Evolutionary conservation across 192 early-diverging fungal genomes (phyloP).

Genomic region (Coemansia sp.): DNA sequence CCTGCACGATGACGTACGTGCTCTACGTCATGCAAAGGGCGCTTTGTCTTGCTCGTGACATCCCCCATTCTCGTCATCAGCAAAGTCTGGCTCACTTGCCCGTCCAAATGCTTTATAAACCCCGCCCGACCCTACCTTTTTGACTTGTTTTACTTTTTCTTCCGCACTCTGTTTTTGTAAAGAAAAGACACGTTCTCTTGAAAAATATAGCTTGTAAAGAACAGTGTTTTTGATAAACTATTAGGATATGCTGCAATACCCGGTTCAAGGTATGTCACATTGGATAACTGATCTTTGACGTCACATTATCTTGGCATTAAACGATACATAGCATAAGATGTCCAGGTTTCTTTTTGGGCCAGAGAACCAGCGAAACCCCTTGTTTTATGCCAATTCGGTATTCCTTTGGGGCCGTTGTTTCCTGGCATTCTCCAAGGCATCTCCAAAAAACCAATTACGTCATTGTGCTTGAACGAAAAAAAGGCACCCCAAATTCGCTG

Average conservation of each 20-base stretch:
- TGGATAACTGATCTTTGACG: too few species aligned
- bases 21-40: background rate
- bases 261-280: conserved; percentile 1
- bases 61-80: background rate
- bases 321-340: too few species aligned
- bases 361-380: too few species aligned
- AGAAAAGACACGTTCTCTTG: background rate
- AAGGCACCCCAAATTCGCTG: background rate
- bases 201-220: background rate
- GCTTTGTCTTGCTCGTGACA: background rate
- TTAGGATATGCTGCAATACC: conserved; percentile 8
- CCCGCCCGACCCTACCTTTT: background rate
- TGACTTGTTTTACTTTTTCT: too few species aligned
- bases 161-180: too few species aligned
- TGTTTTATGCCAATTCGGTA: too few species aligned
- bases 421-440: too few species aligned
- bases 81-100: background rate
- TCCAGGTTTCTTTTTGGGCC: too few species aligned
- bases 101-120: too few species aligned
- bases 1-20: conserved; percentile 3
- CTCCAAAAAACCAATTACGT: background rate
- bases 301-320: too few species aligned
- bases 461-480: background rate
- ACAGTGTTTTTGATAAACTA: background rate
- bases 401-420: too few species aligned